A percentile compares a stretch with the other conserved stretches of the same genome.
These are phyloP conservation scores for Dimocarpus longan DNA, from an alignment of 345 rosid species.

Conservation along the genomic window DNA sequence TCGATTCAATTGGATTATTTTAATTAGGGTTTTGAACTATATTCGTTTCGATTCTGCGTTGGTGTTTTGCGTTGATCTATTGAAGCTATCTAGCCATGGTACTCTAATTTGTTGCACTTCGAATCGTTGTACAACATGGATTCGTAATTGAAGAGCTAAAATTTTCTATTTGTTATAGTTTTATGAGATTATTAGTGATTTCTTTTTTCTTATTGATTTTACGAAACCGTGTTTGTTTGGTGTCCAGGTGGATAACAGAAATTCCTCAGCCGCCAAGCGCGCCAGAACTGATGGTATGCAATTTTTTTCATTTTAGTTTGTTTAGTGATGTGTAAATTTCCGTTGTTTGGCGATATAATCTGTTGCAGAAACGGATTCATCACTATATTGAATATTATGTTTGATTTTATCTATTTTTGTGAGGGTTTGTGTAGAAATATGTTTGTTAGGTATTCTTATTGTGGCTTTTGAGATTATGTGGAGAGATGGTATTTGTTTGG, in stretches of 20 bases:
- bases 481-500: neutral
- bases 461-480: too few species aligned
- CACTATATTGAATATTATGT: neutral
- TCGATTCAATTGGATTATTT: neutral
- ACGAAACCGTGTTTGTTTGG: neutral
- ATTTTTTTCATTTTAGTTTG: neutral
- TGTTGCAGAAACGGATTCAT: neutral
- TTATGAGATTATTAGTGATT: neutral
- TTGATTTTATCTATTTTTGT: neutral
- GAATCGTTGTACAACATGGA: neutral
- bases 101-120: neutral
- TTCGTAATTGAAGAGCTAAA: neutral
- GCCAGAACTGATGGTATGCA: conserved; percentile 93
- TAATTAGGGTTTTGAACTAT: conserved; percentile 2
- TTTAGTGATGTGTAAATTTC: neutral
- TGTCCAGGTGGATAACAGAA: conserved; percentile 87
- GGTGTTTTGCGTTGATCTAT: neutral
- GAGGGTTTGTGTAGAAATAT: neutral
- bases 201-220: neutral
- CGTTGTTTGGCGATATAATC: neutral
- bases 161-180: neutral
- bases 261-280: conserved; percentile 94
- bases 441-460: neutral
- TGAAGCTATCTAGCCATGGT: neutral
- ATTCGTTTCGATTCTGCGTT: neutral